Evolutionary conservation across 139 green algal genomes (phyloP), one percentile per base, ranked within the genome.

Genomic region (Tetradesmus obliquus): DNA sequence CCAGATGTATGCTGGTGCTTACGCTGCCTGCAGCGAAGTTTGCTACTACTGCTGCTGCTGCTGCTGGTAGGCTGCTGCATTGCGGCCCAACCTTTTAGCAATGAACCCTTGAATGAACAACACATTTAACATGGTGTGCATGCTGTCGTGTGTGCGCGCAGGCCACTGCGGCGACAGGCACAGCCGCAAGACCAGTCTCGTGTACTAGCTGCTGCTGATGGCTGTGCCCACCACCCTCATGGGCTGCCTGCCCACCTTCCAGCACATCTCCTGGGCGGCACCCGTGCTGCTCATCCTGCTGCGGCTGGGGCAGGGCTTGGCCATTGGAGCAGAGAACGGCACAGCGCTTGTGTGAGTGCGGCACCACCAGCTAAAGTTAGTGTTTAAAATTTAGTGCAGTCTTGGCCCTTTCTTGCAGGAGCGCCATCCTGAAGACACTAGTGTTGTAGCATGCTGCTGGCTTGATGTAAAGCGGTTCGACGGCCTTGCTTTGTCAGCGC

Each of bases 271-370:
- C 24, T 89, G 84, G 84, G 84, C 84, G 15, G 84, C 84, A 55
- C 58, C 58, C 4, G 9, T 89, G 15, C 84, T 89, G 84, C 84
- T 89, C 58, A 53, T 89, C 19, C 84, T 89, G 53, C 58, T 89
- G 53, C 55, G 84, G 6, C 58, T 76, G 19, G 22, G 66, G 58
- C 84, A 89, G 84, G 84, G 84, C 13, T 24, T 89, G 7, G 84
- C 84, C 58, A 89, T 89, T 55, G 84, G 84, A 32, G 84, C 58
- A 55, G 84, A 89, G 84, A 79, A 79, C 58, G 84, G 58, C 58
- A 89, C 84, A 12, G 84, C 84, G 1, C 58, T 76, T 22, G 84
- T 89, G 57, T 89, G 24, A 57, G 84, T 80, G 20, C 24, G 32
- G 32, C 32, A 45, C 32, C 32, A 45, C 32, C 32, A 45, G 15